Percentiles rank a stretch among this genome's conserved stretches.
Evolutionary conservation across 148 eudicot genomes (phyloP).

Genomic region (Nepenthes gracilis): DNA sequence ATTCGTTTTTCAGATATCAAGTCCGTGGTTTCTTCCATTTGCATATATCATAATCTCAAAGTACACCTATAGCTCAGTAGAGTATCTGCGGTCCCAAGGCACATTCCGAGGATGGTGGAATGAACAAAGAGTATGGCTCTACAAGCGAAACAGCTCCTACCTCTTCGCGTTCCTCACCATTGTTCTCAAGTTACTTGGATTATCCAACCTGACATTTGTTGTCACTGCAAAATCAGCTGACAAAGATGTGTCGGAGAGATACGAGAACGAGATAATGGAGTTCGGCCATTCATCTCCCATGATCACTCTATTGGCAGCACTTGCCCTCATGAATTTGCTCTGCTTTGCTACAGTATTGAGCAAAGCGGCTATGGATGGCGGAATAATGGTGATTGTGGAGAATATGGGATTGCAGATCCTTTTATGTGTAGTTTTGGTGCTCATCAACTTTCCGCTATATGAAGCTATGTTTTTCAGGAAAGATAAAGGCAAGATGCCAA

Average conservation of each 20-base stretch:
- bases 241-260: slow-evolving; percentile 35
- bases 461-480: slow-evolving; percentile 44
- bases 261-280: slow-evolving; percentile 60
- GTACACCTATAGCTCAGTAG: slow-evolving; percentile 24
- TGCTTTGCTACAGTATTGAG: slow-evolving; percentile 15
- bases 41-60: slow-evolving; percentile 11
- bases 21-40: slow-evolving; percentile 58
- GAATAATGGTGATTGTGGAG: slow-evolving; percentile 5
- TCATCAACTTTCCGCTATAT: slow-evolving; percentile 51
- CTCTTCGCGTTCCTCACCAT: slow-evolving; percentile 47
- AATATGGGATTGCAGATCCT: slow-evolving; percentile 35
- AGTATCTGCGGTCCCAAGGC: slow-evolving; percentile 49
- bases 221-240: slow-evolving; percentile 46
- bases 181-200: slow-evolving; percentile 25
- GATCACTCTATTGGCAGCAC: slow-evolving; percentile 38
- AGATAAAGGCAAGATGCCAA: slow-evolving; percentile 64
- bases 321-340: slow-evolving; percentile 49
- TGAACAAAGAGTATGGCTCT: slow-evolving; percentile 86
- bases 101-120: slow-evolving; percentile 78
- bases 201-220: slow-evolving; percentile 36
- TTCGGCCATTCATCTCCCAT: slow-evolving; percentile 57
- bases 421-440: slow-evolving; percentile 36
- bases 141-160: slow-evolving; percentile 60
- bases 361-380: slow-evolving; percentile 1
- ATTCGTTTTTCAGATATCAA: slow-evolving; percentile 33